Evolutionary conservation across 495 filamentous ascomycete genomes (phyloP), one percentile per base, ranked within the genome.

Genomic region (Tetracladium setigerum): DNA sequence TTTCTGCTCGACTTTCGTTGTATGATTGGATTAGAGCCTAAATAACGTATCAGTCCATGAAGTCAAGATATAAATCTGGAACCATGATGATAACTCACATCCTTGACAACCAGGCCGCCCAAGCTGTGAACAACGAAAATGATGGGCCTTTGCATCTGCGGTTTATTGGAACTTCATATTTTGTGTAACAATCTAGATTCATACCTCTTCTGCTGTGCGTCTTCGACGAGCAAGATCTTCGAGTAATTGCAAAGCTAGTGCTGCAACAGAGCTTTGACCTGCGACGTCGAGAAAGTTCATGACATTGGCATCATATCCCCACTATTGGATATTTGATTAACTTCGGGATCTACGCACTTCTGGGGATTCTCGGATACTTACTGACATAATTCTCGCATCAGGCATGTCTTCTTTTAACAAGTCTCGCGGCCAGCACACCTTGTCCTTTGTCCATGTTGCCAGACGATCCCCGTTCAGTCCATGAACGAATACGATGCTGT

Each of bases 361-460:
- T 5, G 5, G 16, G 10, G 34, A 17, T 37, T 37, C 2, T 27
- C 22, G 22, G 7, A 27, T 37, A 37, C 34, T 37, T 17, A 37
- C 34, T 3, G 56, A 51, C 37, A 64, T 63, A 32, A 64, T 47
- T 47, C 62, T 47, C 14, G 44, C 46, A 11, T 47, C 53, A 5
- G 52, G 38, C 11, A 63, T 44, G 41, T 65, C 62, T 17, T 56
- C 50, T 32, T 47, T 49, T 19, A 65, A 56, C 15, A 65, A 41
- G 44, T 65, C 62, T 30, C 61, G 58, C 9, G 59, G 62, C 50
- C 56, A 65, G 32, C 58, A 65, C 12, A 60, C 49, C 11, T 54
- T 59, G 1, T 41, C 55, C 17, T 56, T 63, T 8, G 62, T 60
- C 57, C 62, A 66, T 16, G 50, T 55, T 9, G 43, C 47, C n/a